Base-by-base conservation (phyloP, 2,329 filamentous ascomycete genomes). In the Corynespora cassiicola region DNA sequence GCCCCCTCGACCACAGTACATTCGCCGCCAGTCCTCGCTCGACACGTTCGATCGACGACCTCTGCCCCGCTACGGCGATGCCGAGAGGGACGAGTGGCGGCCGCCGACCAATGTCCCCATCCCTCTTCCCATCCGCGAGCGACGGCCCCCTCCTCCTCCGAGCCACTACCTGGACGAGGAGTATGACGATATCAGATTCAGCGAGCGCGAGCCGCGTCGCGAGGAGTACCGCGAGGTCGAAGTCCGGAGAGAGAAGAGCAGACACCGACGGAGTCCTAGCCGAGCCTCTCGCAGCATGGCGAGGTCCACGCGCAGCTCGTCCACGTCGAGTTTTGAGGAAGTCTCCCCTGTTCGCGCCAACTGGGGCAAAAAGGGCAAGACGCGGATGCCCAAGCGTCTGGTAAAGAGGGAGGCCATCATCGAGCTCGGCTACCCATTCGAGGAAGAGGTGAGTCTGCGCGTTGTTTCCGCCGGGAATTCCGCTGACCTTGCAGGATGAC, bases 41-140 rank as follows among this genome's bases (percentile, higher is more conserved):
- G 91, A 96, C 66, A 95, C 88, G 0, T 96, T 90, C 62, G 91
- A 96, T 68, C 84, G 90, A 31, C 83, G 83, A 18, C 86, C 88
- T 1, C 55, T 76, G 37, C 75, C 77, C 20, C 76, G 79, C 28
- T 77, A 78, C 45, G 75, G 75, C 36, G 77, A 85, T 23, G 68
- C 77, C 14, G 80, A 84, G 34, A 70, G 77, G 21, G 55, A 63
- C 28, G 82, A 87, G 45, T 84, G 84, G 52, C 76, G 78, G n/a
- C 75, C 80, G n/a, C 81, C 82, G 44, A 76, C 78, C 26, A 82
- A 85, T n/a, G 82, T 88, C 19, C 84, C 85, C 7, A 79, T 90
- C 26, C 87, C 86, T 12, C 78, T 85, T 50, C 79, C 83, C 2
- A 73, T 77, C 21, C 72, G 71, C 25, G 59, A 66, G 39, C 81